These are phyloP conservation scores for Mortierella antarctica DNA, from an alignment of 192 early-diverging fungal species.

Conservation along the genomic window DNA sequence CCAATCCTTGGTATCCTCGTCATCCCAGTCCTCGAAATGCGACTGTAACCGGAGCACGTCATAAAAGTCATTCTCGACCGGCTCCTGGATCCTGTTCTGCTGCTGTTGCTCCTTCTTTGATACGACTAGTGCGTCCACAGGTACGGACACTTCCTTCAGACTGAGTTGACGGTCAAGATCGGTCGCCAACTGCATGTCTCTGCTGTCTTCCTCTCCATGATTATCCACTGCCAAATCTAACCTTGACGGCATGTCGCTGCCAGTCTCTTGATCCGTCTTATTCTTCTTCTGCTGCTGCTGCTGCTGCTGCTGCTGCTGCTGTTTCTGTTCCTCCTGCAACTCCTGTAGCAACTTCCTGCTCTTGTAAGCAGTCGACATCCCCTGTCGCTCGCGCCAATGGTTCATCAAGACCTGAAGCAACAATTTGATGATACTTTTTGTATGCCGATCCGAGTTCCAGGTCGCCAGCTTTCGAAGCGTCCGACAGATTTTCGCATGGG, in stretches of 20 bases:
- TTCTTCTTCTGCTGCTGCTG: background rate
- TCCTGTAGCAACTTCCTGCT: background rate
- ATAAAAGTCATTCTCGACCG: conserved; percentile 56
- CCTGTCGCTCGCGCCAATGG: conserved; percentile 57
- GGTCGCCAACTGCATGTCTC: too few relatives aligned
- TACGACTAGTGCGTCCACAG: background rate
- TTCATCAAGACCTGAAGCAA: conserved; percentile 56
- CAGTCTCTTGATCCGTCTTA: background rate
- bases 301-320: background rate
- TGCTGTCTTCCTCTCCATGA: too few relatives aligned
- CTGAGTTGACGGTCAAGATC: background rate
- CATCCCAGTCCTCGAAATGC: conserved; percentile 70
- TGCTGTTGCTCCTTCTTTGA: background rate
- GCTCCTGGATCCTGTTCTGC: conserved; percentile 12
- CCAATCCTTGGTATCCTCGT: conserved; percentile 69
- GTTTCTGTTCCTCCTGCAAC: conserved; percentile 3
- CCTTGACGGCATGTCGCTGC: too few relatives aligned
- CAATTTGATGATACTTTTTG: conserved; percentile 73
- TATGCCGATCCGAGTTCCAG: conserved; percentile 67
- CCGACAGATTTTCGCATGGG: conserved; percentile 59
- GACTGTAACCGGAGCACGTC: conserved; percentile 62
- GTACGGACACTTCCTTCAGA: background rate
- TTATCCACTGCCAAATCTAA: too few relatives aligned
- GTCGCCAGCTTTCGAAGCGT: conserved; percentile 67
- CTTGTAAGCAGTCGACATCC: conserved; percentile 24